Percentiles rank a stretch among this genome's conserved stretches.
These are phyloP conservation scores for Amanita bisporigera DNA, from an alignment of 1,284 basidiomycete species.

Conservation along the genomic window DNA sequence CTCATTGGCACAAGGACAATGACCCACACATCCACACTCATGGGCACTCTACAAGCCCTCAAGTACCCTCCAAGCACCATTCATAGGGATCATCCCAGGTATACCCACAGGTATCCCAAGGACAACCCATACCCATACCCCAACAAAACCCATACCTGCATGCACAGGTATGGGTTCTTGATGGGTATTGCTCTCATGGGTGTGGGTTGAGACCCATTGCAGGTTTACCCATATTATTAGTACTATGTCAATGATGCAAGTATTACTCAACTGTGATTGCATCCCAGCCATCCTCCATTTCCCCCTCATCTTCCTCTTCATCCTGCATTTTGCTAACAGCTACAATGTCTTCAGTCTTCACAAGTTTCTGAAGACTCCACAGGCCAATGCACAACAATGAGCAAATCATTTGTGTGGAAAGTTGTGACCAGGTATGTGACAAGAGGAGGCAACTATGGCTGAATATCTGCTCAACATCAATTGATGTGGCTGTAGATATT, in stretches of 20 bases:
- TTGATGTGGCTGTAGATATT: constrained; percentile 2
- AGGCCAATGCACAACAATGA: constrained; percentile 16
- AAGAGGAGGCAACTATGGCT: constrained; percentile 14
- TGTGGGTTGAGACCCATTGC: neutral
- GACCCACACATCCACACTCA: too few species aligned
- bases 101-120: neutral
- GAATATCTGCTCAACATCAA: constrained; percentile 16
- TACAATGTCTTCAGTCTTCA: constrained; percentile 12
- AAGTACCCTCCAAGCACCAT: too few species aligned
- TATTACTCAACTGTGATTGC: neutral
- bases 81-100: neutral
- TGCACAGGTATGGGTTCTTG: neutral
- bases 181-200: neutral
- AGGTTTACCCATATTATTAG: neutral
- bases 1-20: too few species aligned
- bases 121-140: neutral
- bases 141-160: neutral
- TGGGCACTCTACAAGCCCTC: too few species aligned
- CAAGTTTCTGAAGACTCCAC: constrained; percentile 11
- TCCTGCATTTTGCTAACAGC: constrained; percentile 5
- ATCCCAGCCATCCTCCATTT: constrained; percentile 11
- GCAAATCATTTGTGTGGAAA: constrained; percentile 8
- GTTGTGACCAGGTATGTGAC: constrained; percentile 12
- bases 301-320: constrained; percentile 5
- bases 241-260: neutral